phyloP scores from a whole-genome alignment of 2,329 filamentous ascomycete species.

The Coleophoma eucalyptorum region DNA sequence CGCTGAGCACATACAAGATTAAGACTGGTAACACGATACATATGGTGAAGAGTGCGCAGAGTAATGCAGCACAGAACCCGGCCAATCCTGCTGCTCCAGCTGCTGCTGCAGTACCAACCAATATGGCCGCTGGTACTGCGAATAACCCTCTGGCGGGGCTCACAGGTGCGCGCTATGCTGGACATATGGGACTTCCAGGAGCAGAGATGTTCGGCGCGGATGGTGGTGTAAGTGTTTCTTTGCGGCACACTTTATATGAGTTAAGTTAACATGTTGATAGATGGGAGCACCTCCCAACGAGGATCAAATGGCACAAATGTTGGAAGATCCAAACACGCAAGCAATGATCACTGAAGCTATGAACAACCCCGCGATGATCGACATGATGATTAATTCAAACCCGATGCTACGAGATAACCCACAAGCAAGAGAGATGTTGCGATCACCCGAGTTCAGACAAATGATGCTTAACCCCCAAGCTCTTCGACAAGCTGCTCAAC shows the following conservation, averaged over 20 bases:
- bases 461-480: slow-evolving; percentile 92
- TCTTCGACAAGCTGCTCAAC: slow-evolving; percentile 75
- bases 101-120: slow-evolving; percentile 62
- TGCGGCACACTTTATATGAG: neutral
- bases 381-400: slow-evolving; percentile 91
- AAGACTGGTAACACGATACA: slow-evolving; percentile 95
- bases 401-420: slow-evolving; percentile 73
- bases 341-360: slow-evolving; percentile 91
- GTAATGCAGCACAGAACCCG: slow-evolving; percentile 49
- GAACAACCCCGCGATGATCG: slow-evolving; percentile 89
- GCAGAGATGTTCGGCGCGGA: slow-evolving; percentile 90
- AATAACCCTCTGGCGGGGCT: slow-evolving; percentile 88
- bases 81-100: slow-evolving; percentile 39
- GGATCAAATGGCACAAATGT: slow-evolving; percentile 78
- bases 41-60: slow-evolving; percentile 92
- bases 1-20: slow-evolving; percentile 84
- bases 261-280: slow-evolving; percentile 40
- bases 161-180: slow-evolving; percentile 90
- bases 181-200: slow-evolving; percentile 83
- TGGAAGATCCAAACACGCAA: slow-evolving; percentile 83
- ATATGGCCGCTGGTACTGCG: slow-evolving; percentile 77
- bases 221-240: slow-evolving; percentile 69
- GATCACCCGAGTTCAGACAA: slow-evolving; percentile 81
- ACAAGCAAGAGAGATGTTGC: slow-evolving; percentile 77
- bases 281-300: slow-evolving; percentile 86